Conservation (phyloP, 2,329 filamentous ascomycete genomes). For the Hymenoscyphus infarciens region DNA sequence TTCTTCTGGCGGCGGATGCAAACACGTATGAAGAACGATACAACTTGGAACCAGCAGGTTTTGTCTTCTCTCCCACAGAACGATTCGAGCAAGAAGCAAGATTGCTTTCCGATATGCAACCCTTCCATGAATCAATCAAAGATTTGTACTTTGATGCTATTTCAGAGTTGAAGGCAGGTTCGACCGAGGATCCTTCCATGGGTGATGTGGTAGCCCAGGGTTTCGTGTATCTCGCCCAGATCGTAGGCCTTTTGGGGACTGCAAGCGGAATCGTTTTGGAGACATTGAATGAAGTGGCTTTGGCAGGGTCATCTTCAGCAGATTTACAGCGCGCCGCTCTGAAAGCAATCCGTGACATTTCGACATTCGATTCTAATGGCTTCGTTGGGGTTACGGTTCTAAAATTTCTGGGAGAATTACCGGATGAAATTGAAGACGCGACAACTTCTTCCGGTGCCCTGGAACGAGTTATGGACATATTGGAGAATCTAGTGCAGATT, state of each 20-base stretch:
- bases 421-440: constrained; percentile 12
- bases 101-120: constrained; percentile 10
- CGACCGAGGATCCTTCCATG: constrained; percentile 20
- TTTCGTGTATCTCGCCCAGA: constrained; percentile 24
- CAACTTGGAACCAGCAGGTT: neutral
- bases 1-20: constrained; percentile 15
- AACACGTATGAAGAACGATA: neutral
- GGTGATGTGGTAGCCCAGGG: constrained; percentile 28
- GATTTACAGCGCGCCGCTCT: constrained; percentile 25
- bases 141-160: constrained; percentile 28
- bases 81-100: neutral
- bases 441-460: neutral
- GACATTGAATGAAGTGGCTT: constrained; percentile 25
- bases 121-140: constrained; percentile 18
- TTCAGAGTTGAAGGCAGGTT: constrained; percentile 9
- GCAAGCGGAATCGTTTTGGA: constrained; percentile 28
- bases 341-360: constrained; percentile 26
- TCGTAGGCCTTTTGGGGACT: constrained; percentile 24
- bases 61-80: neutral
- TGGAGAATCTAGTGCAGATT: constrained; percentile 8
- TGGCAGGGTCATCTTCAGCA: constrained; percentile 12
- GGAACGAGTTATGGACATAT: constrained; percentile 14
- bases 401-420: constrained; percentile 27
- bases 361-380: constrained; percentile 21
- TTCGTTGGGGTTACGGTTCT: constrained; percentile 28